Percentiles rank a stretch among this genome's conserved stretches.
phyloP scores from a whole-genome alignment of 2,329 filamentous ascomycete genomes.

The Clonostachys byssicola region DNA sequence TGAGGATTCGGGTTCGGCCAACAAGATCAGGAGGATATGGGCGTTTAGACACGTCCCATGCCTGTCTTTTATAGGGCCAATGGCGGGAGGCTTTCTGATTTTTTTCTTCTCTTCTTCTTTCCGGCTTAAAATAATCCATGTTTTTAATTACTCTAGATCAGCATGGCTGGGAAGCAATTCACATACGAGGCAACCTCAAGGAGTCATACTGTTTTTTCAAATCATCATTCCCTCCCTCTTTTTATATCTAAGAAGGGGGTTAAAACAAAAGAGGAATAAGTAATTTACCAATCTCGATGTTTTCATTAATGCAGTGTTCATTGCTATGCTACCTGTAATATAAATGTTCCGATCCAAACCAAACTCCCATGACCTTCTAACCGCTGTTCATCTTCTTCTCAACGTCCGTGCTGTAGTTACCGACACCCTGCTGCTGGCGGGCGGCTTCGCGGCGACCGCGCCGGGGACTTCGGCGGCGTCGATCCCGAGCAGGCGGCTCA shows the following conservation, averaged over 20 bases:
- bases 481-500: slow-evolving; percentile 34
- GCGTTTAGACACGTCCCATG: too few relatives aligned
- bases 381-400: background rate
- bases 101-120: background rate
- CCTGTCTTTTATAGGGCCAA: too few relatives aligned
- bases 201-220: background rate
- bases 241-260: background rate
- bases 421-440: background rate
- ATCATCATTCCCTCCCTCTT: background rate
- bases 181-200: too few relatives aligned
- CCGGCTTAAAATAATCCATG: background rate
- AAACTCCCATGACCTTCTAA: background rate
- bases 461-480: slow-evolving; percentile 2
- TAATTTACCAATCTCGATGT: too few relatives aligned
- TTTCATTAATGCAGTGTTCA: too few relatives aligned
- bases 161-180: too few relatives aligned
- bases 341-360: background rate
- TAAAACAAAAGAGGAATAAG: too few relatives aligned
- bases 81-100: background rate
- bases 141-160: too few relatives aligned
- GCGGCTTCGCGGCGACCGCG: background rate
- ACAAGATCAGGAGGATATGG: too few relatives aligned
- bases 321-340: background rate
- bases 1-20: too few relatives aligned
- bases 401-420: background rate